Evolutionary conservation across 2,329 filamentous ascomycete genomes (phyloP), one percentile per base, ranked within the genome.

Genomic region (Aspergillus bombycis): DNA sequence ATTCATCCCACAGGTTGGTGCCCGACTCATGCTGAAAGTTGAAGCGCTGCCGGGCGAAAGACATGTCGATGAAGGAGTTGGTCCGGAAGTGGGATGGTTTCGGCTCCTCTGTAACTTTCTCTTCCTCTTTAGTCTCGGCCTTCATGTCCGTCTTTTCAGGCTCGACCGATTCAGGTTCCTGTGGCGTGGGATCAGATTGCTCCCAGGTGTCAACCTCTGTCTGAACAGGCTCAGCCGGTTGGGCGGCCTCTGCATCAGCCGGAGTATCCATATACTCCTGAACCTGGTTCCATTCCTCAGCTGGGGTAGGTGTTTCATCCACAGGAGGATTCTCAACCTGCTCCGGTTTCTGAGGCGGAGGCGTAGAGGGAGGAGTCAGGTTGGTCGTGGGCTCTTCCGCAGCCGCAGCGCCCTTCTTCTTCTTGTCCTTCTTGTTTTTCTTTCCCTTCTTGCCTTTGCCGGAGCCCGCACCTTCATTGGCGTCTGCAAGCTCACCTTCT

Each of bases 1-100:
- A 80, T 55, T 79, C 76, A 28, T 78, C 78, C 77, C 77, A 80
- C 10, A 78, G 68, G 46, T 68, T 76, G n/a, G 71, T 68, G 7
- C 74, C 76, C 14, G 70, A 70, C 28, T 72, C 72, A 46, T 73
- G 72, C 14, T 71, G 69, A 4, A 70, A 67, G 3, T 73, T 70
- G 46, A 71, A 72, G 41, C 71, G 68, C 58, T 78, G 77, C 57
- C 73, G 72, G 60, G 75, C 75, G 43, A 78, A 77, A 10, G 76
- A 77, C 61, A 75, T 78, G 67, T 76, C 75, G 58, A 78, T 75
- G 59, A 75, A 65, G 7, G 64, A 60, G 36, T 58, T 60, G n/a
- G 34, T 58, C 55, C 32, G 66, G 62, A 61, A 57, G 57, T 45
- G 48, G 26, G 46, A 54, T 14, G 34, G 21, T 11, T 34, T 28